Base-by-base conservation (phyloP, 208 protist species). In the Phytomonas sp. region DNA sequence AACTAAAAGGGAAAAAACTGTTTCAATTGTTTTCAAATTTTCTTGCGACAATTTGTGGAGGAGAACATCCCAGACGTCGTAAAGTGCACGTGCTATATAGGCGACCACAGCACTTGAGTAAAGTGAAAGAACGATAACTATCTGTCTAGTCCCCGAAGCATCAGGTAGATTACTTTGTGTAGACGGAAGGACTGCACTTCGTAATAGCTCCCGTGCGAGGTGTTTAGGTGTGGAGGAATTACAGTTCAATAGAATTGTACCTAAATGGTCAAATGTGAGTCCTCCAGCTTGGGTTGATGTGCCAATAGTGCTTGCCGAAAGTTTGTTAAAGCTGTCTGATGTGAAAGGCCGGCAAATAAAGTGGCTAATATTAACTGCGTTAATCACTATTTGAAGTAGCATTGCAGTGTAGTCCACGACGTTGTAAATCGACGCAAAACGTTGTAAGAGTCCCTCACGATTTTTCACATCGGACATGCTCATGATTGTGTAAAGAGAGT, bases 301-400 rank as follows among this genome's bases (percentile, higher is more conserved):
- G 64, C 29, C 8, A 60, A 36, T 63, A 29, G 49, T 30, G 26
- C 37, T n/a, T 8, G 36, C 37, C 45, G 37, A n/a, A n/a, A 37
- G 14, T 45, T 34, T 40, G 29, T 29, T 40, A n/a, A 33, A 34
- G 31, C 2, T 37, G 60, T 32, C 60, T 33, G 31, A 19, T 26
- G 23, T 37, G 32, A 64, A 23, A 56, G 19, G 45, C 4, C 45
- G 19, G 2, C 45, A 56, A 56, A 26, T 56, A 56, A 26, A 67
- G 69, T 45, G 62, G 11, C 33, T 42, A 40, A 56, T 59, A 26
- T 49, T 67, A 29, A 72, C 30, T 14, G 75, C 81, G 7, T 84
- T 87, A 30, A 78, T 73, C 32, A 87, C 91, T 52, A 96, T 81
- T 70, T 96, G 91, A n/a, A 96, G 70, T 61, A 96, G 87, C 91